Percentiles rank a stretch among this genome's conserved stretches.
Conservation (phyloP, 495 filamentous ascomycete species). For the Xylona heveae region DNA sequence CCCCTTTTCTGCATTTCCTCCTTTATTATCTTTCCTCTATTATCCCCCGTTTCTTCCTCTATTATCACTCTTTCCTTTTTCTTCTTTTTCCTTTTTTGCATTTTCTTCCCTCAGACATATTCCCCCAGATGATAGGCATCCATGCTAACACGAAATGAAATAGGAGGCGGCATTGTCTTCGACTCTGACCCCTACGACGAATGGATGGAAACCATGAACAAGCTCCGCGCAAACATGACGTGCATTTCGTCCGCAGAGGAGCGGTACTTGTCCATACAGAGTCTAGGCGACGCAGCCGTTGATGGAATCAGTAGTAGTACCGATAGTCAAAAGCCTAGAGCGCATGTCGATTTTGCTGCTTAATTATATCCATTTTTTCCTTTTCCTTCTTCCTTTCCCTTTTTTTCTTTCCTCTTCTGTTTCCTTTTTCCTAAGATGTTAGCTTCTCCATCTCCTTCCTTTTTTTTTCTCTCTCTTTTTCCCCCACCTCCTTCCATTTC, state of each 20-base stretch:
- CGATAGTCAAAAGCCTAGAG: conserved; percentile 9
- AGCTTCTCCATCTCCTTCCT: no score
- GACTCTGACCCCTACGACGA: conserved; percentile 89
- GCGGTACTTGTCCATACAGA: no score
- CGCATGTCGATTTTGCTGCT: background rate
- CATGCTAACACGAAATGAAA: background rate
- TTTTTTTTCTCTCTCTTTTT: background rate
- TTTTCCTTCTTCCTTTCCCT: conserved; percentile 8
- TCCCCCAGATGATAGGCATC: no score
- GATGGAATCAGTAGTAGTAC: conserved; percentile 13
- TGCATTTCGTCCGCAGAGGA: conserved; percentile 73
- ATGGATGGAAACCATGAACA: conserved; percentile 94
- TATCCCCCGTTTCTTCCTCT: background rate
- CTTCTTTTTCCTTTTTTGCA: no score
- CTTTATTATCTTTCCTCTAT: background rate
- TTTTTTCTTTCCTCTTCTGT: conserved; percentile 6
- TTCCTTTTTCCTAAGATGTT: no score
- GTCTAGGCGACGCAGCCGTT: no score
- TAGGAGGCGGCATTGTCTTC: conserved; percentile 90
- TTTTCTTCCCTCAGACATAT: background rate
- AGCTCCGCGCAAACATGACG: conserved; percentile 69
- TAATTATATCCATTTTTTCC: conserved; percentile 3
- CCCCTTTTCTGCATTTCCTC: background rate
- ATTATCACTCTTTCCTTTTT: conserved; percentile 1
- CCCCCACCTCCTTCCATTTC: background rate